Base-by-base conservation (phyloP, 1,284 basidiomycete species). In the Rhodotorula sp. region DNA sequence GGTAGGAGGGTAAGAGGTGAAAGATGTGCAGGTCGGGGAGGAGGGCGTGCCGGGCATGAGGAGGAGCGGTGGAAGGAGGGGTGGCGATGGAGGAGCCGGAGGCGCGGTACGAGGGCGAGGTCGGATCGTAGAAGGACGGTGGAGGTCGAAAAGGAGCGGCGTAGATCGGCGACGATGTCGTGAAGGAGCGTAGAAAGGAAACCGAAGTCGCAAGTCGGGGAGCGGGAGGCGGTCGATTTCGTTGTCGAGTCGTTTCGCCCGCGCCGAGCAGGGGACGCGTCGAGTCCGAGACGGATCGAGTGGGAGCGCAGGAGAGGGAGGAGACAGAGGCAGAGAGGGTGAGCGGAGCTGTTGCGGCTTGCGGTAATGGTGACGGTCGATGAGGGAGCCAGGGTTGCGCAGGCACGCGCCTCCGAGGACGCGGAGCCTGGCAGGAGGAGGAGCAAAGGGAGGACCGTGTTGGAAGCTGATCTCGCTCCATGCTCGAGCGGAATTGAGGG, bases 1-100 rank as follows among this genome's bases (percentile, higher is more conserved):
- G 64, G 46, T 67, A 67, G 2, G 63, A 43, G 3, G 74, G 71
- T 5, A 75, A 31, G 23, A 59, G 49, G 62, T 63, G 60, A 46
- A 75, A 75, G 62, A 73, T 48, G 34, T 64, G 63, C n/a, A 57
- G 47, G 64, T 58, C 8, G 29, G 47, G 29, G 29, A 14, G 26
- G 21, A 48, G 47, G 34, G 39, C n/a, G 20, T n/a, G 58, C 5
- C 58, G 58, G 23, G n/a, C 23, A 16, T 46, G 39, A 16, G 54
- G 21, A 14, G 14, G 15, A 6, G 43, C 26, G 15, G 29, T 12
- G 15, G 29, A 48, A 3, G 18, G 14, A 2, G 58, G 54, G 1
- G 34, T 26, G 48, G 26, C 23, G 57, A 26, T 46, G 54, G 10
- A 26, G 23, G 10, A 20, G 56, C 52, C 43, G 34, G 39, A 3